A percentile compares a stretch with the other conserved stretches of the same genome.
These are phyloP conservation scores for Fusarium globosum DNA, from an alignment of 2,329 filamentous ascomycete genomes.

Conservation along the genomic window DNA sequence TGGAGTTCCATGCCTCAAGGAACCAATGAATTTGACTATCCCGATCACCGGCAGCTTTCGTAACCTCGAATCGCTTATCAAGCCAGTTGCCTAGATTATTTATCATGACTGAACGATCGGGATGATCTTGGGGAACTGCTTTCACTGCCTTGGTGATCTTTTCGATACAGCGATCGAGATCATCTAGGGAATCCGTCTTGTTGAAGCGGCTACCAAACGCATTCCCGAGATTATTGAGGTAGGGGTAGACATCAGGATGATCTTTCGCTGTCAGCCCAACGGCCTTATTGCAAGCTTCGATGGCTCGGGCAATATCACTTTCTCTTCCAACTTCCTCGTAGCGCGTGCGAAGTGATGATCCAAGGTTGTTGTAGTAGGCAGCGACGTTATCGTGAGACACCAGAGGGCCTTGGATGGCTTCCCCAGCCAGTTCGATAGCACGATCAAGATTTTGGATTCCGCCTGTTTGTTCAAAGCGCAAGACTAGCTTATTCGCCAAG, in stretches of 20 bases:
- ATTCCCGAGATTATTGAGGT: background rate
- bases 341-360: background rate
- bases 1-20: background rate
- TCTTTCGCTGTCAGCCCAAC: background rate
- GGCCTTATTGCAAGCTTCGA: background rate
- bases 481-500: background rate
- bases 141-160: background rate
- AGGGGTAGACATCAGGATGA: background rate
- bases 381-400: accelerated
- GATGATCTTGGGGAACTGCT: background rate
- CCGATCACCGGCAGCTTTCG: accelerated
- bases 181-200: background rate
- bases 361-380: background rate
- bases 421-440: background rate
- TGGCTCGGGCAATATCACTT: background rate
- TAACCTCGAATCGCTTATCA: background rate
- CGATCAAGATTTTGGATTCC: accelerated
- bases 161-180: background rate
- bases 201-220: background rate
- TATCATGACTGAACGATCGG: background rate
- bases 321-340: background rate
- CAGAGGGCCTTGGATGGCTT: background rate
- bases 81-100: background rate
- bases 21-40: background rate
- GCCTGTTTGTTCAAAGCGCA: background rate